A percentile compares a stretch with the other conserved stretches of the same genome.
phyloP scores from a whole-genome alignment of 352 stramenopile species.

The Phytophthora citricola region DNA sequence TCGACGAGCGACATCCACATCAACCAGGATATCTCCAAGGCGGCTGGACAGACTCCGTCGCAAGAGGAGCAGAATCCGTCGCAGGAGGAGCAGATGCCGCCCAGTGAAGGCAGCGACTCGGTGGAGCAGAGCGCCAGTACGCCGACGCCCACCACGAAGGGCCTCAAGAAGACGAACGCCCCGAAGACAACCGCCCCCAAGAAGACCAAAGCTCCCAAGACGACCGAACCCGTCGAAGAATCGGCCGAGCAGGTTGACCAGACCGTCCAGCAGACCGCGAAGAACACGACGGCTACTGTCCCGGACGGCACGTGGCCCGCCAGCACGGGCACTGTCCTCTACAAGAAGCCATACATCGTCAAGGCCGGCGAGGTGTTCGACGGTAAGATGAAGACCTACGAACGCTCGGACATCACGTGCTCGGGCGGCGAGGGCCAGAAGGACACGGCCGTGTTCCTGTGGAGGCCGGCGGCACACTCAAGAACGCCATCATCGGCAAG shows the following conservation, averaged over 20 bases:
- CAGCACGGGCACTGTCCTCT: neutral
- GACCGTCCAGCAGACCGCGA: slow-evolving; percentile 3
- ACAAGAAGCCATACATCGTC: neutral
- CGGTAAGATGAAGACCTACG: neutral
- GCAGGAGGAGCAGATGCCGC: neutral
- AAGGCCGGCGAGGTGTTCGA: neutral
- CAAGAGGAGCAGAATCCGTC: neutral
- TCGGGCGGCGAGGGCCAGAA: neutral
- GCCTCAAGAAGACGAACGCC: neutral
- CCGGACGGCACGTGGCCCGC: neutral
- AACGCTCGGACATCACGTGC: slow-evolving; percentile 2
- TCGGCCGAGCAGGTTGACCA: neutral
- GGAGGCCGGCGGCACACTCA: neutral
- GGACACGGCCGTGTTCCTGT: neutral
- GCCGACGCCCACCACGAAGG: neutral
- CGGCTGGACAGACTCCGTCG: neutral
- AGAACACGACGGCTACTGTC: slow-evolving; percentile 7
- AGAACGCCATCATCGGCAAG: slow-evolving; percentile 1
- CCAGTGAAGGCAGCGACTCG: too few species aligned
- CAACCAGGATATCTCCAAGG: slow-evolving; percentile 23
- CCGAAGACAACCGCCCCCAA: slow-evolving; percentile 8
- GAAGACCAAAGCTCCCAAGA: neutral
- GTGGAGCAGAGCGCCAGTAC: neutral
- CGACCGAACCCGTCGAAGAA: neutral
- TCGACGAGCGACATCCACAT: slow-evolving; percentile 29